Conservation (phyloP, 2,329 filamentous ascomycete species). For the Clarireedia sp. region DNA sequence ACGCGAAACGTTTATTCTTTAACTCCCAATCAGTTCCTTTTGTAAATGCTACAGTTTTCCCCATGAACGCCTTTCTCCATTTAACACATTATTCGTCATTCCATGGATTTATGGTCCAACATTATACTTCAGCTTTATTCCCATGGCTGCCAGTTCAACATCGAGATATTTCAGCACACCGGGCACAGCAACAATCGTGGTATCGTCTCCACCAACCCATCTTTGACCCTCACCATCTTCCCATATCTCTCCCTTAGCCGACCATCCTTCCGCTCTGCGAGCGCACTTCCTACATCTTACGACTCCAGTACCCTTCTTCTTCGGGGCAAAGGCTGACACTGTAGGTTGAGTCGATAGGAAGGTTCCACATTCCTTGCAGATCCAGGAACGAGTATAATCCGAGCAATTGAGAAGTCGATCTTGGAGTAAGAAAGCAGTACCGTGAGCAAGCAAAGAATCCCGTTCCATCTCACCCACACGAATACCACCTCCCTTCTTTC, state of each 20-base stretch:
- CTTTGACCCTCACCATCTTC: slow-evolving; percentile 80
- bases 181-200: slow-evolving; percentile 84
- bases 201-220: slow-evolving; percentile 84
- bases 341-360: slow-evolving; percentile 84
- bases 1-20: neutral
- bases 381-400: slow-evolving; percentile 82
- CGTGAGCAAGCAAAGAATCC: slow-evolving; percentile 89
- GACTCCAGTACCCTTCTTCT: slow-evolving; percentile 57
- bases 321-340: slow-evolving; percentile 56
- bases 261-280: slow-evolving; percentile 28
- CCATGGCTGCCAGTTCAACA: slow-evolving; percentile 94
- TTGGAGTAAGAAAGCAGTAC: slow-evolving; percentile 88
- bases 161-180: slow-evolving; percentile 90
- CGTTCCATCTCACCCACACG: slow-evolving; percentile 99
- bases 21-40: slow-evolving; percentile 6
- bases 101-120: slow-evolving; percentile 39
- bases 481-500: slow-evolving; percentile 95
- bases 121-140: slow-evolving; percentile 87
- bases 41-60: slow-evolving; percentile 16
- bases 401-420: slow-evolving; percentile 96
- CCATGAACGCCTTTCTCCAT: slow-evolving; percentile 11
- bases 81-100: neutral
- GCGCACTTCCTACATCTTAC: slow-evolving; percentile 79
- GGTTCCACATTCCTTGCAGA: slow-evolving; percentile 81
- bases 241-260: slow-evolving; percentile 69